These are phyloP conservation scores for Agastache rugosa DNA, from an alignment of 257 asterid species.

Conservation along the genomic window DNA sequence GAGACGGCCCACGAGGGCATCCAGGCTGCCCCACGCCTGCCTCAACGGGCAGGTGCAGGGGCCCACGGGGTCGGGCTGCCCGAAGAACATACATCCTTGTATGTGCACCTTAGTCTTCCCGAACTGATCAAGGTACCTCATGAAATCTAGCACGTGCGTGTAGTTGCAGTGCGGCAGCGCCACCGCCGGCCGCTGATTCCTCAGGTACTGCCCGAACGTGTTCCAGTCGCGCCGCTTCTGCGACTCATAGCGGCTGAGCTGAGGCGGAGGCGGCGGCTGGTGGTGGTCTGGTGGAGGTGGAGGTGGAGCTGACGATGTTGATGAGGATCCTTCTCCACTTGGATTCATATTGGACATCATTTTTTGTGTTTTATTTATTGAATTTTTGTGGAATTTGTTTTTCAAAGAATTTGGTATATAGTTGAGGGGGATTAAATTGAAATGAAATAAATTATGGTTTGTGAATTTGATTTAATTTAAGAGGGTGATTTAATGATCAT, in stretches of 20 bases:
- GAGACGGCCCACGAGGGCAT: constrained; percentile 81
- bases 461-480: constrained; percentile 30
- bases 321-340: constrained; percentile 54
- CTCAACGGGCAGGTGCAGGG: constrained; percentile 76
- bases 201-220: constrained; percentile 82
- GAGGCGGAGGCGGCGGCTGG: constrained; percentile 46
- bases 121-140: constrained; percentile 81
- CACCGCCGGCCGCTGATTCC: constrained; percentile 80
- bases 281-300: constrained; percentile 5
- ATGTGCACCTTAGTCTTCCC: constrained; percentile 90
- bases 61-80: constrained; percentile 78
- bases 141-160: constrained; percentile 74
- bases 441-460: neutral
- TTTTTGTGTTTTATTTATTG: neutral
- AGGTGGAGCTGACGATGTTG: constrained; percentile 45
- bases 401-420: neutral
- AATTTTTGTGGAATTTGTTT: neutral
- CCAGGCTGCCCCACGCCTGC: constrained; percentile 97
- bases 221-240: constrained; percentile 95
- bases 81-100: constrained; percentile 73
- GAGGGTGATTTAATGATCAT: constrained; percentile 57
- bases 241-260: constrained; percentile 78
- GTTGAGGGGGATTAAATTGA: neutral
- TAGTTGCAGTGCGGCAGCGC: constrained; percentile 71
- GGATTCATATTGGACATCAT: constrained; percentile 61